These are phyloP conservation scores for Malassezia obtusa DNA, from an alignment of 1,284 basidiomycete genomes.

Conservation along the genomic window DNA sequence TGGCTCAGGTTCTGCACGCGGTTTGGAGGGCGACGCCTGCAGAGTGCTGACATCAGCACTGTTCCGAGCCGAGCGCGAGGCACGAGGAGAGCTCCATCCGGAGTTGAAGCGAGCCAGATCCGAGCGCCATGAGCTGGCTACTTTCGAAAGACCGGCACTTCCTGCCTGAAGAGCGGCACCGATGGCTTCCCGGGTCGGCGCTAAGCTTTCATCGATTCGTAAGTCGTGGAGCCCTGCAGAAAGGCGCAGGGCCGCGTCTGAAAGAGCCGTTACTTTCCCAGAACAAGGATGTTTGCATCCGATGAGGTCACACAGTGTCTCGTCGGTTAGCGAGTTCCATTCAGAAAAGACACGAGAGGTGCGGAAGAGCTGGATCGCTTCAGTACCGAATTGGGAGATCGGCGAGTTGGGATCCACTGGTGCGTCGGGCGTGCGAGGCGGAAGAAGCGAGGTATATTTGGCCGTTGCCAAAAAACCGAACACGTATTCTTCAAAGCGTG, in stretches of 20 bases:
- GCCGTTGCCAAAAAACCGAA: slow-evolving; percentile 37
- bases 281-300: slow-evolving; percentile 42
- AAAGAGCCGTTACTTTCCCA: slow-evolving; percentile 37
- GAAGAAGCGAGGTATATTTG: slow-evolving; percentile 26
- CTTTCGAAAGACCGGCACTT: slow-evolving; percentile 29
- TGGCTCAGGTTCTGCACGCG: no score
- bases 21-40: no score
- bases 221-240: slow-evolving; percentile 41
- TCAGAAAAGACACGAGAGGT: slow-evolving; percentile 25
- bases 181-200: slow-evolving; percentile 37
- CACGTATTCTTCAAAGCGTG: slow-evolving; percentile 41
- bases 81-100: slow-evolving; percentile 11
- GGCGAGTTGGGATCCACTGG: not conserved
- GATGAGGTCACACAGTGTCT: slow-evolving; percentile 42
- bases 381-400: slow-evolving; percentile 28
- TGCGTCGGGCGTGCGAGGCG: not conserved
- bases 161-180: slow-evolving; percentile 37
- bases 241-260: slow-evolving; percentile 40
- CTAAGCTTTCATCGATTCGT: slow-evolving; percentile 41
- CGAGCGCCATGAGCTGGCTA: slow-evolving; percentile 34
- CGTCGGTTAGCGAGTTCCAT: slow-evolving; percentile 37
- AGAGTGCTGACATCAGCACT: not conserved
- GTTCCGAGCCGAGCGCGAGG: not conserved
- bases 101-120: slow-evolving; percentile 24
- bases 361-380: slow-evolving; percentile 34